Base-by-base conservation (phyloP, 768 basidiomycete species). In the Rhodotorula sphaerocarpa region DNA sequence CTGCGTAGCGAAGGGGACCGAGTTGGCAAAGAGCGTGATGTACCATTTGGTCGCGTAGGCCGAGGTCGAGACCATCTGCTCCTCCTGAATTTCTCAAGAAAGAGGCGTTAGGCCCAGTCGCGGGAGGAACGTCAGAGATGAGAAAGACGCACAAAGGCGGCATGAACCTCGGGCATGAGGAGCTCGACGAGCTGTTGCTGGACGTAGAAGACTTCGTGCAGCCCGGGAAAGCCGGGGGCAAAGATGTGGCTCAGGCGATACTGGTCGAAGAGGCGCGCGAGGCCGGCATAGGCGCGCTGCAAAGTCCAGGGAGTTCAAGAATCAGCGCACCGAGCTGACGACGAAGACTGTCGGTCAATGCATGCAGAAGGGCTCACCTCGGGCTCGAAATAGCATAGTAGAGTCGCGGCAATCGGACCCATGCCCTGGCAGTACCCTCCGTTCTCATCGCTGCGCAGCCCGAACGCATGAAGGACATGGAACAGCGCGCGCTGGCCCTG, bases 21-120 rank as follows among this genome's bases (percentile, higher is more conserved):
- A 88, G 73, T 93, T 95, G 53, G 91, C 84, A 72, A 96, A 99
- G 20, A 97, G 79, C 4, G 95, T 97, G 75, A 99, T 97, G 74
- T 96, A 99, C 95, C 95, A 97, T 76, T 97, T 97, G 3, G 93
- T 96, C 31, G 91, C 91, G 77, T 93, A 99, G 25, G 89, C 84
- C 33, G 91, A 92, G 18, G 90, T 91, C 12, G 87, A 87, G 61
- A 99, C 86, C 82, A 83, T 86, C 70, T 96, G 86, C 70, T 82
- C 85, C 77, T 84, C 82, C 80, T 81, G 57, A 27, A 25, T 20
- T n/a, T n/a, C n/a, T n/a, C 10, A 10, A 11, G 4, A 16, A 23
- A 0, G 11, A 10, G 5, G 10, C 28, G 11, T 3, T 21, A 10
- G 33, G 47, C 20, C 28, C n/a, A n/a, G n/a, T n/a, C n/a, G n/a